Evolutionary conservation across 2,329 filamentous ascomycete species (phyloP), one percentile per base, ranked within the genome.

Genomic region (Neonectria ditissima): DNA sequence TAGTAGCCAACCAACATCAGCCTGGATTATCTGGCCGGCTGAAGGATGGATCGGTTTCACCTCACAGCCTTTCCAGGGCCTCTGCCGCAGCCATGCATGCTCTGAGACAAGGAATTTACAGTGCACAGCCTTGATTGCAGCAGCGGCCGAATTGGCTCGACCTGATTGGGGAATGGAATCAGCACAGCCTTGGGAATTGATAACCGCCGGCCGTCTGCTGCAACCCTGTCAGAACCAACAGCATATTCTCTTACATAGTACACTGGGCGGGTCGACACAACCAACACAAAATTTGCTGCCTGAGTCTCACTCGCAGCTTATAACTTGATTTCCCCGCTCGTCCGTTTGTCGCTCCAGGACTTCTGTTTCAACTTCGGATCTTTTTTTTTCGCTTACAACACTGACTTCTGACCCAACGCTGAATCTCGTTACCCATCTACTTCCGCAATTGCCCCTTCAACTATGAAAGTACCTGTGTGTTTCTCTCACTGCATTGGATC

Each of bases 11-110:
- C 14, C 16, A 47, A 7, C 8, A 30, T 8, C 16, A 11, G 26
- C n/a, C 14, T 10, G 14, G 26, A 13, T 6, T 20, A 20, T 5
- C 9, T 32, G 26, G 28, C 47, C 47, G 28, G 47, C 26, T 50
- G 28, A 50, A 50, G 2, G 28, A 50, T 32, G 18, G 47, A n/a
- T 5, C 14, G 24, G n/a, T 50, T 50, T 50, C 47, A 20, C 14
- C 11, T 32, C 16, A 4, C 11, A n/a, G n/a, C 10, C 10, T 18
- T n/a, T 32, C 13, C 18, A 18, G 10, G n/a, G 47, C 47, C 16
- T 32, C n/a, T 32, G 26, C 47, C 47, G n/a, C 47, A 32, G 47
- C 47, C 47, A 50, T 30, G 47, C 47, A 32, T 50, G 22, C 47
- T 26, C 3, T n/a, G 47, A 50, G 28, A 50, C 47, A 32, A 32